A percentile compares a stretch with the other conserved stretches of the same genome.
phyloP scores from a whole-genome alignment of 2,329 filamentous ascomycete species.

The Thielaviopsis musarum region DNA sequence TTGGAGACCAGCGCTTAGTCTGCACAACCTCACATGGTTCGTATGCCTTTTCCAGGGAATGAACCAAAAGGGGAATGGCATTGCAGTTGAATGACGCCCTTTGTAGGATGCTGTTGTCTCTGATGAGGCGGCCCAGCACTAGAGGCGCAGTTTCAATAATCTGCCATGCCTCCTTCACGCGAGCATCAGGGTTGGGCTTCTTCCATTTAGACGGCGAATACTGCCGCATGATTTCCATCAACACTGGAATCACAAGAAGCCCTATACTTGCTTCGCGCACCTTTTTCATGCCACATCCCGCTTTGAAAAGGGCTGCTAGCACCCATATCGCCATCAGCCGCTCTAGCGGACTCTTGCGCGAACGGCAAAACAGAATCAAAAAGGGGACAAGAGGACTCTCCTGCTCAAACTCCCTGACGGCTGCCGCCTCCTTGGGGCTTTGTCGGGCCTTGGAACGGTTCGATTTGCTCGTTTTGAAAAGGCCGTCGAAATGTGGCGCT shows the following conservation, averaged over 20 bases:
- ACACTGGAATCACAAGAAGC: constrained; percentile 50
- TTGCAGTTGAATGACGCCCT: constrained; percentile 58
- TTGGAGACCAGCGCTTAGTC: constrained; percentile 24
- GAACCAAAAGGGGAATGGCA: constrained; percentile 29
- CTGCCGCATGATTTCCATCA: constrained; percentile 43
- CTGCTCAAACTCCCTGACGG: constrained; percentile 28
- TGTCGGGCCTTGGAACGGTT: constrained; percentile 15
- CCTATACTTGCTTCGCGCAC: constrained; percentile 45
- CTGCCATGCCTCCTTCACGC: constrained; percentile 24
- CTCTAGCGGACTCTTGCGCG: constrained; percentile 35
- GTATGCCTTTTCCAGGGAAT: constrained; percentile 34
- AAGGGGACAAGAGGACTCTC: constrained; percentile 60
- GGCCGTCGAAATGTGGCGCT: constrained; percentile 17
- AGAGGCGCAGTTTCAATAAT: constrained; percentile 57
- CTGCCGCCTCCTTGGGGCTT: not conserved
- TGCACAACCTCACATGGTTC: constrained; percentile 23
- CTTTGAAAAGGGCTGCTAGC: constrained; percentile 51
- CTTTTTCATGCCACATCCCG: constrained; percentile 45
- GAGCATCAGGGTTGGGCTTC: not conserved
- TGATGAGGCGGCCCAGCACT: constrained; percentile 61
- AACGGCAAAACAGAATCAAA: constrained; percentile 47
- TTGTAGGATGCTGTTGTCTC: constrained; percentile 64
- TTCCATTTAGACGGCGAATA: not conserved
- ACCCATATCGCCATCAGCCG: constrained; percentile 53
- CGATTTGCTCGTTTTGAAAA: not conserved